These are phyloP conservation scores for Kappamyces sp. DNA, from an alignment of 192 early-diverging fungal genomes.

Conservation along the genomic window DNA sequence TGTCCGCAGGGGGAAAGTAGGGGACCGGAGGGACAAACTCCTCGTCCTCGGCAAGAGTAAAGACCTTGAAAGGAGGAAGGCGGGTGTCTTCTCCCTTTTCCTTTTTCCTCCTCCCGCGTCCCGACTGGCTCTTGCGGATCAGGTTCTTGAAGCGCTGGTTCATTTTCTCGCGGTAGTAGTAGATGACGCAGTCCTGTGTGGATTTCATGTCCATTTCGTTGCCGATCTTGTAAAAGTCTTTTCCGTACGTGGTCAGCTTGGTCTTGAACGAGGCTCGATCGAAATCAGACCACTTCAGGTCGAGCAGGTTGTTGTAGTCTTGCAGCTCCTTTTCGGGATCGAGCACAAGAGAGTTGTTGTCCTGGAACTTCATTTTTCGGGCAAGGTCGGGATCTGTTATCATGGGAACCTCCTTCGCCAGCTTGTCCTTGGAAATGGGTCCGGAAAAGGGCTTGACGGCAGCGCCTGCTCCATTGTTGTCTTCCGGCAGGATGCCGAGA, in stretches of 20 bases:
- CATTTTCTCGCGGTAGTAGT: constrained; percentile 46
- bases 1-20: no score
- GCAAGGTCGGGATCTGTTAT: constrained; percentile 22
- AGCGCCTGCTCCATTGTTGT: constrained; percentile 12
- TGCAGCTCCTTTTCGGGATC: constrained; percentile 37
- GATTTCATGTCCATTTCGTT: constrained; percentile 29
- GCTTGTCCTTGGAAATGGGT: not conserved
- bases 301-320: constrained; percentile 24
- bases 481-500: constrained; percentile 24
- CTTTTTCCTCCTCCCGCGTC: constrained; percentile 8
- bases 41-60: constrained; percentile 1
- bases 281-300: constrained; percentile 31
- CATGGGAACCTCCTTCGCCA: constrained; percentile 28
- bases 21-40: not conserved
- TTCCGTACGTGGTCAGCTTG: constrained; percentile 35
- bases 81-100: constrained; percentile 8
- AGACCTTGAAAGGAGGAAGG: not conserved
- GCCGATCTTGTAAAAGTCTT: constrained; percentile 43
- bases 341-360: constrained; percentile 30
- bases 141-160: constrained; percentile 31
- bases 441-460: not conserved
- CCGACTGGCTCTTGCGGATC: constrained; percentile 17
- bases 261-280: constrained; percentile 32
- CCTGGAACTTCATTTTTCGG: constrained; percentile 16
- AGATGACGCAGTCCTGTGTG: constrained; percentile 37